Percentiles rank a stretch among this genome's conserved stretches.
These are phyloP conservation scores for Tolypocladium inflatum DNA, from an alignment of 2,329 filamentous ascomycete genomes.

Conservation along the genomic window DNA sequence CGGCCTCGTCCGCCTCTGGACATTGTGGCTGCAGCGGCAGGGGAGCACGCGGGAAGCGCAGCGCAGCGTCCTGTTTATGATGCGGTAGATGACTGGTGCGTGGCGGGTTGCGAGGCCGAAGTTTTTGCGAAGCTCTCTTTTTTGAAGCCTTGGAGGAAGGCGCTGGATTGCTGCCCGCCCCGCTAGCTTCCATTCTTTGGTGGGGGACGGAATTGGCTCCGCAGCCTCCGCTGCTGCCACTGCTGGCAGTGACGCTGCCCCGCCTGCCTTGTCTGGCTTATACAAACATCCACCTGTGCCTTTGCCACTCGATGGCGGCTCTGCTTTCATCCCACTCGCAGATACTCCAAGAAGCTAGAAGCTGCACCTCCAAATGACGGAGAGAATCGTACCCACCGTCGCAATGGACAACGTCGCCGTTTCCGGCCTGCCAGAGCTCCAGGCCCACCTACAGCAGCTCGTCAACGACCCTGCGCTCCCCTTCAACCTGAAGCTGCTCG, in stretches of 20 bases:
- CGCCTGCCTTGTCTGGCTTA: not conserved
- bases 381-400: conserved; percentile 24
- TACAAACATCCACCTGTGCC: not conserved
- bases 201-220: not conserved
- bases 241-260: not conserved
- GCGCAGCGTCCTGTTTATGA: not conserved
- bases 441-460: conserved; percentile 43
- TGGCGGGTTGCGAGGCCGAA: not conserved
- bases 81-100: not conserved
- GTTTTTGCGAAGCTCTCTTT: not conserved
- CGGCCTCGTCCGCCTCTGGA: conserved; percentile 43
- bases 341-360: not conserved
- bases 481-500: conserved; percentile 42
- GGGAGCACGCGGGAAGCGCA: not conserved
- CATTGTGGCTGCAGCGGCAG: conserved; percentile 23
- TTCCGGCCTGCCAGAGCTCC: conserved; percentile 42
- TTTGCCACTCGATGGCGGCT: not conserved
- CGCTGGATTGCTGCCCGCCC: not conserved
- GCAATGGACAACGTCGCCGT: conserved; percentile 35
- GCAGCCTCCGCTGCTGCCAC: not conserved
- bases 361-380: conserved; percentile 12
- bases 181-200: not conserved
- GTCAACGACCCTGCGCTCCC: conserved; percentile 29
- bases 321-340: not conserved
- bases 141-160: not conserved